Percentiles rank a stretch among this genome's conserved stretches.
Conservation (phyloP, 371 early-diverging fungal genomes). For the Caulochytrium protostelioides region DNA sequence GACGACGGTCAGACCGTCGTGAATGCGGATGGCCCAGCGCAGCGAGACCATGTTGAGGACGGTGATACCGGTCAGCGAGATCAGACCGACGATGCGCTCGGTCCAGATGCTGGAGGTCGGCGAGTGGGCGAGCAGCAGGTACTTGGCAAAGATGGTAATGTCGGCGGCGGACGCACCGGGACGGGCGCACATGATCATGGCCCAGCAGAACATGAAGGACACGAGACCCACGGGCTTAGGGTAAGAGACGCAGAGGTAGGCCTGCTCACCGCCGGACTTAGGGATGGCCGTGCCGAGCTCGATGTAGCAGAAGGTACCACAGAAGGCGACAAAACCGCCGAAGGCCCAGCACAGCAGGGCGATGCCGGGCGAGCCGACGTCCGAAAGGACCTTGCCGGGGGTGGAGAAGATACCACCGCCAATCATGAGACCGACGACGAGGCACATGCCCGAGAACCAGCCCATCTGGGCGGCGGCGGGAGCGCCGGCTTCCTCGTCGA, state of each 20-base stretch:
- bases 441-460: too few relatives aligned
- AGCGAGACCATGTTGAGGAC: background rate
- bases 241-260: conserved; percentile 13
- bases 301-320: conserved; percentile 23
- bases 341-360: conserved; percentile 3
- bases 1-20: conserved; percentile 10
- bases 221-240: background rate
- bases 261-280: conserved; percentile 23
- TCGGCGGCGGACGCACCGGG: conserved; percentile 26
- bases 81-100: conserved; percentile 40
- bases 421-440: too few relatives aligned
- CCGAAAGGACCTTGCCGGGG: background rate
- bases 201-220: background rate
- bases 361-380: conserved; percentile 1
- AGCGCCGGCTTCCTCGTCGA: too few relatives aligned
- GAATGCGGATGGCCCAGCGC: conserved; percentile 8
- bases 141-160: conserved; percentile 18
- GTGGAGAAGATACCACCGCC: conserved; percentile 2
- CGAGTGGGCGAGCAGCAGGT: conserved; percentile 20
- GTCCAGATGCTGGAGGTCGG: conserved; percentile 13
- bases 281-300: conserved; percentile 80
- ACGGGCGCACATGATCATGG: conserved; percentile 10
- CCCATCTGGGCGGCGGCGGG: too few relatives aligned
- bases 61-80: background rate
- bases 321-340: conserved; percentile 1